Conservation (phyloP, 495 filamentous ascomycete genomes). For the Penicillium cinerascens region DNA sequence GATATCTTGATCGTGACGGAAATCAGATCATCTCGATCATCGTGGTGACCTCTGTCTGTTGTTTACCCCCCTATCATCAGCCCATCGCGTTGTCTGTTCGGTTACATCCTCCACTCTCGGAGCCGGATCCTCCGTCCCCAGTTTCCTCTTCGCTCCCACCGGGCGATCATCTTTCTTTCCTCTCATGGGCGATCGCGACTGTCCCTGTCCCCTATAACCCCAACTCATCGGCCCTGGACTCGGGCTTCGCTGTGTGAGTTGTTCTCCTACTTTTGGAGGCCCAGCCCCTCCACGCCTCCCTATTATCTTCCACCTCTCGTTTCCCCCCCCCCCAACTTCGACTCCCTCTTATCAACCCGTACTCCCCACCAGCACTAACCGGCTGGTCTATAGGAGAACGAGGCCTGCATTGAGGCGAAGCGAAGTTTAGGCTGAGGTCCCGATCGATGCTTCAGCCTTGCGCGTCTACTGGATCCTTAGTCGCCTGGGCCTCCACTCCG, state of each 20-base stretch:
- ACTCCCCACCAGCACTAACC: conserved; percentile 13
- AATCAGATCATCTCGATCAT: neutral
- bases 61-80: neutral
- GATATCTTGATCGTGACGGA: neutral
- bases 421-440: conserved; percentile 24
- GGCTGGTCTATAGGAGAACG: conserved; percentile 9
- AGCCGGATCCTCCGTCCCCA: conserved; percentile 33
- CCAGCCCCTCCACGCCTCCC: conserved; percentile 39
- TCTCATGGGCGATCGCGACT: conserved; percentile 34
- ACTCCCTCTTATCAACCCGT: conserved; percentile 14
- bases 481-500: conserved; percentile 39
- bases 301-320: conserved; percentile 19
- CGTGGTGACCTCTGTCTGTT: neutral
- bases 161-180: conserved; percentile 28
- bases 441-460: conserved; percentile 34
- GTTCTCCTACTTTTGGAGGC: conserved; percentile 13
- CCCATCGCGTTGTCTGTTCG: conserved; percentile 17
- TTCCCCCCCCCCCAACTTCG: conserved; percentile 11
- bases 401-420: conserved; percentile 27
- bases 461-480: conserved; percentile 24
- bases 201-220: conserved; percentile 13
- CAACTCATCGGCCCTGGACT: conserved; percentile 5
- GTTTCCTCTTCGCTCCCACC: conserved; percentile 31
- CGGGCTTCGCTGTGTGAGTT: conserved; percentile 15
- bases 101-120: conserved; percentile 32